phyloP scores from a whole-genome alignment of 2,329 filamentous ascomycete genomes.

The Didymella segeticola region DNA sequence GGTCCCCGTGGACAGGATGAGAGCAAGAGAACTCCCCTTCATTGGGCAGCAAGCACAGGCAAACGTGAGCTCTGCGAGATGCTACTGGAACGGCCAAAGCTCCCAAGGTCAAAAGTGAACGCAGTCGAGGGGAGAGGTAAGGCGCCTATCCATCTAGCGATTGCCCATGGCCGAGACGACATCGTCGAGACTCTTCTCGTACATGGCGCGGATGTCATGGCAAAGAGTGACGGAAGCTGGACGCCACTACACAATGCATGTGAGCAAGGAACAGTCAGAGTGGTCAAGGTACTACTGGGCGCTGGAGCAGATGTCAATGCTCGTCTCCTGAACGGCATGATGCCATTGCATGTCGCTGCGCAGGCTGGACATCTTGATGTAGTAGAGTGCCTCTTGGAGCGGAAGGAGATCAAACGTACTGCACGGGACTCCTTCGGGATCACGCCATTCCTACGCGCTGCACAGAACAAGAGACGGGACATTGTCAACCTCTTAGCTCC shows the following conservation, averaged over 20 bases:
- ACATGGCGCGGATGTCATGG: constrained; percentile 41
- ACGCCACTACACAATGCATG: constrained; percentile 47
- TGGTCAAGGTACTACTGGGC: constrained; percentile 38
- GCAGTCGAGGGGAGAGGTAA: constrained; percentile 45
- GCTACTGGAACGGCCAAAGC: constrained; percentile 49
- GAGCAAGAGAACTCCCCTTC: constrained; percentile 60
- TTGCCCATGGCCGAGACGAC: constrained; percentile 44
- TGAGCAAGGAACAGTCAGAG: constrained; percentile 40
- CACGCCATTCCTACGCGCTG: constrained; percentile 53
- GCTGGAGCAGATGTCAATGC: constrained; percentile 45
- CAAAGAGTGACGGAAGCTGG: constrained; percentile 45
- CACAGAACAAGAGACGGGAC: constrained; percentile 49
- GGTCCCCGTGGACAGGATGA: constrained; percentile 51
- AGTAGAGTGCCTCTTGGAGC: constrained; percentile 47
- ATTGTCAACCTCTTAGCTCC: constrained; percentile 53
- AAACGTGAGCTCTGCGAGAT: constrained; percentile 59
- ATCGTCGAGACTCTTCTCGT: constrained; percentile 44
- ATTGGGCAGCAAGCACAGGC: constrained; percentile 66
- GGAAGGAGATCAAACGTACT: constrained; percentile 45
- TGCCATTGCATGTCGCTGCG: constrained; percentile 48
- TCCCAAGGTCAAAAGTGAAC: constrained; percentile 41
- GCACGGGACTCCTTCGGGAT: constrained; percentile 54
- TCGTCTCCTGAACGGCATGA: constrained; percentile 44
- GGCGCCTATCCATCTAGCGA: constrained; percentile 46
- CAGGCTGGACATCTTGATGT: constrained; percentile 44